These are phyloP conservation scores for Fraxinus pennsylvanica DNA, from an alignment of 257 asterid species.

Conservation along the genomic window DNA sequence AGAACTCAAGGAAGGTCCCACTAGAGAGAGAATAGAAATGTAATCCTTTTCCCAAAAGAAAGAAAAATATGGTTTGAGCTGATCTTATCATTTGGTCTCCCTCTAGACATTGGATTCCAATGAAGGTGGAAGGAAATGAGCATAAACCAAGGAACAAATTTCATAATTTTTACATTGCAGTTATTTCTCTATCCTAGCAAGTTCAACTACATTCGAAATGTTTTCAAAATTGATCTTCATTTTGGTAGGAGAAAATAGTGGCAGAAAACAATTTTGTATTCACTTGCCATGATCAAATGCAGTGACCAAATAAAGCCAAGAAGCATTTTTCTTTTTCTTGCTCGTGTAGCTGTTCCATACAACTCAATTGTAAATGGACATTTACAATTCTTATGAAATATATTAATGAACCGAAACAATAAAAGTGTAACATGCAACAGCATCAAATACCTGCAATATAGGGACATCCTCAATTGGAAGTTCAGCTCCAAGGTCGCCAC, in stretches of 20 bases:
- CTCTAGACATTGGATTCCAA: background rate
- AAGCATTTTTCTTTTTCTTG: background rate
- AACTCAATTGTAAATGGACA: background rate
- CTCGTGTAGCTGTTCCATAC: background rate
- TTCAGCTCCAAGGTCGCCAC: slow-evolving; percentile 99
- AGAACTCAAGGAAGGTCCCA: background rate
- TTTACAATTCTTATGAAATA: background rate
- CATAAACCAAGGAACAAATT: background rate
- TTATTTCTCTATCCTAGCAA: background rate
- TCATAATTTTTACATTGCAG: background rate
- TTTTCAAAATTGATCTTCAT: background rate
- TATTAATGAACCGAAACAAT: background rate
- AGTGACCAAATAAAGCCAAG: background rate
- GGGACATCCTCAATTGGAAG: slow-evolving; percentile 99
- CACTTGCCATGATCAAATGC: background rate
- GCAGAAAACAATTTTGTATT: background rate
- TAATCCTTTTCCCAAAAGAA: background rate
- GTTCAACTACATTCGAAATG: background rate
- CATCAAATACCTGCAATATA: slow-evolving; percentile 70
- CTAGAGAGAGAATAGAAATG: background rate
- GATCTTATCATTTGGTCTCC: background rate
- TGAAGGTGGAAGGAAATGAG: background rate
- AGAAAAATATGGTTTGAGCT: background rate
- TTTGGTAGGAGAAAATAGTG: background rate
- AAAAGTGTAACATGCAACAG: background rate